These are phyloP conservation scores for Quercus suber DNA, from an alignment of 306 rosid species.

Conservation along the genomic window DNA sequence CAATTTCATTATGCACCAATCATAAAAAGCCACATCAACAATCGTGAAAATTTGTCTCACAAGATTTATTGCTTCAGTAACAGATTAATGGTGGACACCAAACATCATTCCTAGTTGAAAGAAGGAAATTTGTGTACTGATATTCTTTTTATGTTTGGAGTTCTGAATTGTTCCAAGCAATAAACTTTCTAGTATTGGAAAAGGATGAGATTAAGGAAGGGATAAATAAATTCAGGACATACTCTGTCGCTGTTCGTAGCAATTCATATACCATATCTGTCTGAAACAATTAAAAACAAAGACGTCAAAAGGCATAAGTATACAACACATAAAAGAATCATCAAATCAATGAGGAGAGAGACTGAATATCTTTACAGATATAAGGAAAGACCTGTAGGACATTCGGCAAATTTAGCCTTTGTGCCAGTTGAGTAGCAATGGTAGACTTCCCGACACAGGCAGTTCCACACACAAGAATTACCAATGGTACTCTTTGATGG, in stretches of 20 bases:
- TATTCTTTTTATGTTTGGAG: slow-evolving; percentile 15
- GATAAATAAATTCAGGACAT: slow-evolving; percentile 33
- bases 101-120: background rate
- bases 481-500: slow-evolving; percentile 93
- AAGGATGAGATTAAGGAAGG: background rate
- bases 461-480: slow-evolving; percentile 96
- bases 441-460: slow-evolving; percentile 99
- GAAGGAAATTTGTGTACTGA: background rate
- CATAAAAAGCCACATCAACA: too few species aligned
- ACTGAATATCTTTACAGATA: slow-evolving; percentile 1
- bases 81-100: background rate
- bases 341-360: slow-evolving; percentile 1
- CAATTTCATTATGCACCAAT: too few species aligned
- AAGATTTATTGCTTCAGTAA: background rate
- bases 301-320: slow-evolving; percentile 24
- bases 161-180: background rate
- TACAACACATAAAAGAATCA: slow-evolving; percentile 5
- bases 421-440: slow-evolving; percentile 95
- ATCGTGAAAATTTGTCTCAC: too few species aligned
- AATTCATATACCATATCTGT: slow-evolving; percentile 98
- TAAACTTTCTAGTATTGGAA: slow-evolving; percentile 9
- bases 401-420: slow-evolving; percentile 92
- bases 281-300: slow-evolving; percentile 46
- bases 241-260: slow-evolving; percentile 96
- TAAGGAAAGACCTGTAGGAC: slow-evolving; percentile 71